These are phyloP conservation scores for Penicillium longicatenatum DNA, from an alignment of 495 filamentous ascomycete species.

Conservation along the genomic window DNA sequence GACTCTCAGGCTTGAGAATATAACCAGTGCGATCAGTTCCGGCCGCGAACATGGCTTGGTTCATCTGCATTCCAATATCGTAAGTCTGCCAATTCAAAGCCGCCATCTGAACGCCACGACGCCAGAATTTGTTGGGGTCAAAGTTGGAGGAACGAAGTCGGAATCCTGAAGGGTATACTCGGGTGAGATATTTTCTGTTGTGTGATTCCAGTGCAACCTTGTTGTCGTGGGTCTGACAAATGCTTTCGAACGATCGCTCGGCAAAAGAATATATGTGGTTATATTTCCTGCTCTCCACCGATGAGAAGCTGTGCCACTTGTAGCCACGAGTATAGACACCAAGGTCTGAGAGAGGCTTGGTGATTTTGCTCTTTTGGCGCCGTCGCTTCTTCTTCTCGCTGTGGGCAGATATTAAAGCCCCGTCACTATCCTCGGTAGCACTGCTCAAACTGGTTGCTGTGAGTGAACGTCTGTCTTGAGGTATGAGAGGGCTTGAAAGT, in stretches of 20 bases:
- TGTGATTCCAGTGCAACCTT: constrained; percentile 80
- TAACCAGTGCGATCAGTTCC: constrained; percentile 87
- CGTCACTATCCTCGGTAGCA: constrained; percentile 66
- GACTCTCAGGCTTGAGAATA: constrained; percentile 86
- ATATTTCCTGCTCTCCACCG: constrained; percentile 72
- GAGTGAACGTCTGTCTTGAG: constrained; percentile 51
- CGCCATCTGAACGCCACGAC: constrained; percentile 93
- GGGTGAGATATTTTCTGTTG: constrained; percentile 89
- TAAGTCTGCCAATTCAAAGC: constrained; percentile 99
- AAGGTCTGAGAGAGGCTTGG: constrained; percentile 77
- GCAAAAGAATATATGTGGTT: constrained; percentile 96
- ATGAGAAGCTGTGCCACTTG: constrained; percentile 76
- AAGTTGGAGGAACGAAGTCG: constrained; percentile 88
- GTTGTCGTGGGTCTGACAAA: constrained; percentile 67
- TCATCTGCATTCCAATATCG: constrained; percentile 90
- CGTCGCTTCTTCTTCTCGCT: constrained; percentile 54
- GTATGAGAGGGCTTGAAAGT: constrained; percentile 58
- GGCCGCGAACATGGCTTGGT: constrained; percentile 97
- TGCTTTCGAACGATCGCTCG: constrained; percentile 78
- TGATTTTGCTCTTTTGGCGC: constrained; percentile 79
- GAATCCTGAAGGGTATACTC: constrained; percentile 83
- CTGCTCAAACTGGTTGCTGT: constrained; percentile 60
- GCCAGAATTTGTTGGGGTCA: constrained; percentile 88
- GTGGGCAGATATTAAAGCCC: constrained; percentile 40
- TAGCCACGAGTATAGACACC: constrained; percentile 88